phyloP scores from a whole-genome alignment of 2,329 filamentous ascomycete genomes.

The Fusarium oxysporum region DNA sequence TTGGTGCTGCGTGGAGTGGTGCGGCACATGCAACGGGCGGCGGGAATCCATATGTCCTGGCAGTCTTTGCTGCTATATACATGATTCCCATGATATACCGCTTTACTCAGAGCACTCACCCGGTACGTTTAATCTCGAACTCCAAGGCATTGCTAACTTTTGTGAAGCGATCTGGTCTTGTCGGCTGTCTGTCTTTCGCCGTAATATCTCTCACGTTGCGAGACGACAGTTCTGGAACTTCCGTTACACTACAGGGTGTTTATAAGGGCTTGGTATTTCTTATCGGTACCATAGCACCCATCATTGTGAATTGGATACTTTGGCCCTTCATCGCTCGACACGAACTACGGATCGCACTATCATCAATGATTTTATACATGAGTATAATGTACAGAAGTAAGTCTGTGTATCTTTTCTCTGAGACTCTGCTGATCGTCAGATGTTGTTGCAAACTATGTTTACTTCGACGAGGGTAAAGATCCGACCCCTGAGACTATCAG shows the following conservation, averaged over 20 bases:
- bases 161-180: constrained; percentile 63
- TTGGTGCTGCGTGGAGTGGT: constrained; percentile 67
- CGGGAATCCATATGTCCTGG: constrained; percentile 67
- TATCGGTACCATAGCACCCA: constrained; percentile 64
- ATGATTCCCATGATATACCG: constrained; percentile 71
- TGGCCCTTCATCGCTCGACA: constrained; percentile 72
- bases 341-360: constrained; percentile 66
- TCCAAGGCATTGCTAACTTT: constrained; percentile 17
- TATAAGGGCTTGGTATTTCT: constrained; percentile 63
- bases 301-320: constrained; percentile 68
- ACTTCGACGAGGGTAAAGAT: constrained; percentile 65
- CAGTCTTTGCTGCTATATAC: constrained; percentile 65
- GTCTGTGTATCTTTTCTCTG: constrained; percentile 1
- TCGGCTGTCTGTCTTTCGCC: constrained; percentile 68
- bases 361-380: constrained; percentile 68
- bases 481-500: constrained; percentile 64
- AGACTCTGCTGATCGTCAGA: constrained; percentile 44
- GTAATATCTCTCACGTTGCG: constrained; percentile 62
- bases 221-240: constrained; percentile 45
- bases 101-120: constrained; percentile 65
- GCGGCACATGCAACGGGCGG: constrained; percentile 62
- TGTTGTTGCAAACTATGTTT: constrained; percentile 68
- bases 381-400: constrained; percentile 67
- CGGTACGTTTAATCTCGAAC: constrained; percentile 49
- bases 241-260: constrained; percentile 56